A percentile compares a stretch with the other conserved stretches of the same genome.
Conservation (phyloP, 2,329 filamentous ascomycete genomes). For the Phaeomoniella chlamydospora region DNA sequence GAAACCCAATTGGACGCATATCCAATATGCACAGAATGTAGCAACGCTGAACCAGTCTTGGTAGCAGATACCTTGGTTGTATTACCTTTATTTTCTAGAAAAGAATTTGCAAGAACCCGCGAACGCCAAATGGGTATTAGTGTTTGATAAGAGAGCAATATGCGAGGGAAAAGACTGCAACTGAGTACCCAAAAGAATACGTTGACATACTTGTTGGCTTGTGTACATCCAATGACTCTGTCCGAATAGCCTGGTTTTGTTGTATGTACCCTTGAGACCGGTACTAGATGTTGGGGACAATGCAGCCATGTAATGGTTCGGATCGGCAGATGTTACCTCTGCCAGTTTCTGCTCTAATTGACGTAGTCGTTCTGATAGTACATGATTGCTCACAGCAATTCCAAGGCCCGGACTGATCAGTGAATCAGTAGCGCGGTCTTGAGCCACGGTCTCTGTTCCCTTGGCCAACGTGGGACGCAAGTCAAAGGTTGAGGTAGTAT, state of each 20-base stretch:
- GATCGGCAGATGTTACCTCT: slow-evolving; percentile 8
- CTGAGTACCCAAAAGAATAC: slow-evolving; percentile 5
- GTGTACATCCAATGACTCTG: slow-evolving; percentile 42
- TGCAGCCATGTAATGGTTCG: slow-evolving; percentile 20
- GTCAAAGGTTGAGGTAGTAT: slow-evolving; percentile 5
- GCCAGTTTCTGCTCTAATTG: slow-evolving; percentile 8
- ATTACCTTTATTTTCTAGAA: too few relatives aligned
- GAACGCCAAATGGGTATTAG: too few relatives aligned
- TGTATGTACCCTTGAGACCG: slow-evolving; percentile 29
- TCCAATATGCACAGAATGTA: slow-evolving; percentile 12
- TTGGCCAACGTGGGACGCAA: slow-evolving; percentile 4
- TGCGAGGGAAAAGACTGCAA: background rate
- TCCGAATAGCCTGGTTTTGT: slow-evolving; percentile 43
- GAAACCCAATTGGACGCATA: too few relatives aligned
- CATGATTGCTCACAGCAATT: background rate
- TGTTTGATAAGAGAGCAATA: too few relatives aligned
- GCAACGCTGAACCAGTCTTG: slow-evolving; percentile 1
- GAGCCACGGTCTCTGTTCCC: slow-evolving; percentile 5
- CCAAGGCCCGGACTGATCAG: slow-evolving; percentile 22
- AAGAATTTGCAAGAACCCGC: too few relatives aligned
- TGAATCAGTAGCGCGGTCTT: slow-evolving; percentile 20
- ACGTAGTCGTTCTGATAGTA: background rate
- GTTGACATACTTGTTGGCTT: slow-evolving; percentile 25
- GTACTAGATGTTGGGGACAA: slow-evolving; percentile 15
- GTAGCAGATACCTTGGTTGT: background rate